Evolutionary conservation across 2,329 filamentous ascomycete species (phyloP).

Genomic region (Falciphora oryzae): DNA sequence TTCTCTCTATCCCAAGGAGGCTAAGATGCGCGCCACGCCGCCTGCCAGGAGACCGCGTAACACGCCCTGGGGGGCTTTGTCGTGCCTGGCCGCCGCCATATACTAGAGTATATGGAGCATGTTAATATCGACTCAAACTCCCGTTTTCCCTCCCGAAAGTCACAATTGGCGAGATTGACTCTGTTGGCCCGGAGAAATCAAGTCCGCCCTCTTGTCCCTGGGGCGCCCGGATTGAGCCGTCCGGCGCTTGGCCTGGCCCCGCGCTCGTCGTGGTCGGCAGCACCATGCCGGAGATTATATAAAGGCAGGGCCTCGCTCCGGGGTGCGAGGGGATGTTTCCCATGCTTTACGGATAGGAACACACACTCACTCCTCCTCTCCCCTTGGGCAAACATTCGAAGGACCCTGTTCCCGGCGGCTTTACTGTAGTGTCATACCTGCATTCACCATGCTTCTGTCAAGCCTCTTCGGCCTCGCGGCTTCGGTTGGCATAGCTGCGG

Average conservation of each 20-base stretch:
- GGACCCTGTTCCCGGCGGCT: too few species aligned
- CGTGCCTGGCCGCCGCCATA: not conserved
- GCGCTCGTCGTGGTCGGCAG: not conserved
- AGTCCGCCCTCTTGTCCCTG: not conserved
- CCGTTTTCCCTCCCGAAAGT: not conserved
- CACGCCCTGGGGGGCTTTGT: not conserved
- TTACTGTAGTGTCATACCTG: too few species aligned
- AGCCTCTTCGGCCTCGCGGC: slow-evolving; percentile 7
- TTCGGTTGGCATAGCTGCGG: slow-evolving; percentile 24
- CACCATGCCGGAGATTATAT: not conserved
- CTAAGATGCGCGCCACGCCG: not conserved
- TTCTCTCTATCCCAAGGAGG: not conserved
- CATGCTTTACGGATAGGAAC: not conserved
- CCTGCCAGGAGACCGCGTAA: not conserved
- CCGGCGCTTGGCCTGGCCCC: not conserved
- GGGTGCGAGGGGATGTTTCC: not conserved
- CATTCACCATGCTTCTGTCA: slow-evolving; percentile 5
- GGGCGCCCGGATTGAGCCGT: not conserved
- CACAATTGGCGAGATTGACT: not conserved
- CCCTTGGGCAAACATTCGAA: not conserved
- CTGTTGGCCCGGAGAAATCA: not conserved
- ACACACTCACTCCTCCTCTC: not conserved
- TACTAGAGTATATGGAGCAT: not conserved
- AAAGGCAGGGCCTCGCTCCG: not conserved
- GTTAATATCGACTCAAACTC: not conserved